Percentiles rank a stretch among this genome's conserved stretches.
Conservation (phyloP, 2,329 filamentous ascomycete species). For the Cladobotryum protrusum region DNA sequence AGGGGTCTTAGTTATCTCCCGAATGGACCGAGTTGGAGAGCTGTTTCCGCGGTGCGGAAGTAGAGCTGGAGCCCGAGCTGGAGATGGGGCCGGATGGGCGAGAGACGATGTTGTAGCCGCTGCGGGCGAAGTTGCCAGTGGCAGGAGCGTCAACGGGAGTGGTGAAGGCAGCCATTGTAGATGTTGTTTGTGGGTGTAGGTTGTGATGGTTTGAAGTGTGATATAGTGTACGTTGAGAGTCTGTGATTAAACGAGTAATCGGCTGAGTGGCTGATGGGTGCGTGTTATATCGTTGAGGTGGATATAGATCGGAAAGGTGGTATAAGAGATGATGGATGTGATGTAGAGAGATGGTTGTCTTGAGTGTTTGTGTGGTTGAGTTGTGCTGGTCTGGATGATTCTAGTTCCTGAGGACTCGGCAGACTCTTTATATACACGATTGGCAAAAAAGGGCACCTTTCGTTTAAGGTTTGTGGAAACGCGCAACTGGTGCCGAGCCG, state of each 20-base stretch:
- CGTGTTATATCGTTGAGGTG: too few species aligned
- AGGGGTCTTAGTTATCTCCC: constrained; percentile 40
- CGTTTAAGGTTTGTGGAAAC: too few species aligned
- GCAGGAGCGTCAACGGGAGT: constrained; percentile 21
- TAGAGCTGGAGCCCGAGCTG: constrained; percentile 6
- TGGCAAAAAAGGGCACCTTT: too few species aligned
- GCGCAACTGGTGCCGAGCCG: too few species aligned
- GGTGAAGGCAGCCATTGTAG: constrained; percentile 26
- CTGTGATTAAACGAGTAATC: neutral
- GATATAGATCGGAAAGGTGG: too few species aligned
- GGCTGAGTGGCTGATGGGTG: neutral
- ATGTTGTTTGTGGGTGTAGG: constrained; percentile 2
- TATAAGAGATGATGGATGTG: too few species aligned
- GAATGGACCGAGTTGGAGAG: constrained; percentile 23
- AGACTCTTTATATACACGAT: too few species aligned
- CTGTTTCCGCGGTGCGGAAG: constrained; percentile 1
- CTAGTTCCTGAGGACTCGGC: too few species aligned
- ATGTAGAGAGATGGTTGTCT: too few species aligned
- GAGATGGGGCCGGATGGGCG: constrained; percentile 17
- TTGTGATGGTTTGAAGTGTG: constrained; percentile 1
- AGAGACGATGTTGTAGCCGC: constrained; percentile 37
- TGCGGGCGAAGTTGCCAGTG: constrained; percentile 34
- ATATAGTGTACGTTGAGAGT: neutral
- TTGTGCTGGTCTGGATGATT: too few species aligned
- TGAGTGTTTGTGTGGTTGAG: too few species aligned